Evolutionary conservation across 2,329 filamentous ascomycete genomes (phyloP).

Genomic region (Dactylella cylindrospora): DNA sequence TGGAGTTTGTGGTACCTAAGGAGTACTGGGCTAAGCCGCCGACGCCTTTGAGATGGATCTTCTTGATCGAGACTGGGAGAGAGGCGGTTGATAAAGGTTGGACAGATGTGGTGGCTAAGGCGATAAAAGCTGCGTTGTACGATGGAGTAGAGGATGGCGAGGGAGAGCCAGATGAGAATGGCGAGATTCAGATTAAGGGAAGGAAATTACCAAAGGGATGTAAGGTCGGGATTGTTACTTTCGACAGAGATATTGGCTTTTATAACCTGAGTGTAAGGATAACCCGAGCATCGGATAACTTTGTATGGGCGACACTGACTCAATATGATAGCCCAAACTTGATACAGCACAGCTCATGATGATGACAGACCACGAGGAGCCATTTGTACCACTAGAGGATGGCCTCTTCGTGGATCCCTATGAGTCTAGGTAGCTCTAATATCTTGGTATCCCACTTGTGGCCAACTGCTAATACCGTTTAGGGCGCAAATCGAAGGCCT

Average conservation of each 20-base stretch:
- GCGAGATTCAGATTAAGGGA: slow-evolving; percentile 52
- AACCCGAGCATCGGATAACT: not conserved
- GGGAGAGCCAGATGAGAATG: slow-evolving; percentile 52
- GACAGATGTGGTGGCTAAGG: slow-evolving; percentile 84
- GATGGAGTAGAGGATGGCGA: slow-evolving; percentile 61
- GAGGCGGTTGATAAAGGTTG: slow-evolving; percentile 90
- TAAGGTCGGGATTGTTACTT: slow-evolving; percentile 93
- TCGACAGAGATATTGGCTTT: slow-evolving; percentile 95
- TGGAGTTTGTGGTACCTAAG: slow-evolving; percentile 95
- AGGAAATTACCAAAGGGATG: slow-evolving; percentile 67
- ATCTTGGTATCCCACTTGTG: not conserved
- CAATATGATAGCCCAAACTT: slow-evolving; percentile 62
- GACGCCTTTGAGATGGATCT: slow-evolving; percentile 73
- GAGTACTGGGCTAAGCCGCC: slow-evolving; percentile 98
- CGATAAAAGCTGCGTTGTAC: slow-evolving; percentile 82
- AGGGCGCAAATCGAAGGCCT: slow-evolving; percentile 69
- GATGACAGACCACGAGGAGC: slow-evolving; percentile 95
- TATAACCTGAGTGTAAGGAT: slow-evolving; percentile 81
- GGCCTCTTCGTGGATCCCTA: slow-evolving; percentile 93
- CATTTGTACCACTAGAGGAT: slow-evolving; percentile 87
- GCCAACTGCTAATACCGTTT: slow-evolving; percentile 2
- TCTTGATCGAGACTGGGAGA: slow-evolving; percentile 89
- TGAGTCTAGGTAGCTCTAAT: slow-evolving; percentile 68
- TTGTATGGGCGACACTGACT: not conserved
- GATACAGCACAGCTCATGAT: slow-evolving; percentile 96